These are phyloP conservation scores for Neurospora sp. DNA, from an alignment of 495 filamentous ascomycete species.

Conservation along the genomic window DNA sequence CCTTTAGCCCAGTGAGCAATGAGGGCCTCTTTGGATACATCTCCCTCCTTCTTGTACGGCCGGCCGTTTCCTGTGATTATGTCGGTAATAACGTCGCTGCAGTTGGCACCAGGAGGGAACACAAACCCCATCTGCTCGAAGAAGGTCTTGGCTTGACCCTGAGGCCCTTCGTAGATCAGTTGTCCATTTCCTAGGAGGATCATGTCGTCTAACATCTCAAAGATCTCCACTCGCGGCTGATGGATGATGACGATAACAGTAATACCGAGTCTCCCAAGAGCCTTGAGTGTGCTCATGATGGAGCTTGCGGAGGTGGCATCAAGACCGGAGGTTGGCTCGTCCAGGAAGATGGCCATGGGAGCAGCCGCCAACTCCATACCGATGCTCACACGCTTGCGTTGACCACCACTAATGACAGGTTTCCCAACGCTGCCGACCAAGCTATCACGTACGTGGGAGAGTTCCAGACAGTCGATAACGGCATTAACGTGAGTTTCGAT, in stretches of 20 bases:
- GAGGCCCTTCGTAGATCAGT: slow-evolving; percentile 31
- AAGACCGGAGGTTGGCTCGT: slow-evolving; percentile 56
- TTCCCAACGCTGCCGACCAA: slow-evolving; percentile 33
- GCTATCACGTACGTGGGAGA: slow-evolving; percentile 33
- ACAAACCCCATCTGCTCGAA: slow-evolving; percentile 36
- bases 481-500: slow-evolving; percentile 34
- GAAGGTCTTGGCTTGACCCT: slow-evolving; percentile 26
- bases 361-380: slow-evolving; percentile 53
- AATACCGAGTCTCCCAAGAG: slow-evolving; percentile 34
- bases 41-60: slow-evolving; percentile 32
- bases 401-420: slow-evolving; percentile 40
- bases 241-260: slow-evolving; percentile 39
- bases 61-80: slow-evolving; percentile 41
- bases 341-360: slow-evolving; percentile 56
- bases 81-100: slow-evolving; percentile 39
- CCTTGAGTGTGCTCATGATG: slow-evolving; percentile 42
- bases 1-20: slow-evolving; percentile 27
- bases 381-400: slow-evolving; percentile 42
- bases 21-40: slow-evolving; percentile 32
- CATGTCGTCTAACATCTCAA: slow-evolving; percentile 36
- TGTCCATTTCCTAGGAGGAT: slow-evolving; percentile 36
- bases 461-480: slow-evolving; percentile 35
- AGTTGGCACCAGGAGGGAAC: slow-evolving; percentile 33
- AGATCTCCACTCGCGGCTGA: slow-evolving; percentile 38
- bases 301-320: slow-evolving; percentile 54